A percentile compares a stretch with the other conserved stretches of the same genome.
phyloP scores from a whole-genome alignment of 768 basidiomycete genomes.

The Albatrellus ellisii region DNA sequence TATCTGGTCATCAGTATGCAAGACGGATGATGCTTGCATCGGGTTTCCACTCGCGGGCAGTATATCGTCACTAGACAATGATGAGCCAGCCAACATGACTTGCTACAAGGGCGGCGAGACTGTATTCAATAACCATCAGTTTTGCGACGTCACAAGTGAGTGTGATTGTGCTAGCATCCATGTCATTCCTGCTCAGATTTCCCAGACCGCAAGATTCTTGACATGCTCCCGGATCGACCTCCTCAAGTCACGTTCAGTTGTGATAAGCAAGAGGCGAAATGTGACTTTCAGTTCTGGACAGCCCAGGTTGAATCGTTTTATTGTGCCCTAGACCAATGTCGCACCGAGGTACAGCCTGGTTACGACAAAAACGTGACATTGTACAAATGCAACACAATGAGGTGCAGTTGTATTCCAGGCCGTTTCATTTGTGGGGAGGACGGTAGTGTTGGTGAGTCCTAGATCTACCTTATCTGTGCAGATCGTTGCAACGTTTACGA shows the following conservation, averaged over 20 bases:
- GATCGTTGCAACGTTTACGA: background rate
- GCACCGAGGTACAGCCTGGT: slow-evolving; percentile 30
- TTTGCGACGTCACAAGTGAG: slow-evolving; percentile 97
- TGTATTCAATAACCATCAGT: slow-evolving; percentile 92
- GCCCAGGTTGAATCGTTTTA: slow-evolving; percentile 92
- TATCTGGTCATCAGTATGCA: slow-evolving; percentile 49
- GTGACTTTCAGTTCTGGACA: slow-evolving; percentile 98
- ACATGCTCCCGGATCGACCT: slow-evolving; percentile 80
- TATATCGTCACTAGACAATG: slow-evolving; percentile 25
- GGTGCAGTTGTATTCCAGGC: slow-evolving; percentile 88
- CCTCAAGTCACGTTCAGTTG: slow-evolving; percentile 98
- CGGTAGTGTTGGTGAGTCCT: slow-evolving; percentile 75
- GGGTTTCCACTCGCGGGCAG: slow-evolving; percentile 56
- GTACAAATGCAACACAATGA: slow-evolving; percentile 73
- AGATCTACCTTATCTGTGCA: background rate
- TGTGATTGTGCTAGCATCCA: slow-evolving; percentile 6
- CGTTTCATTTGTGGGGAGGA: slow-evolving; percentile 93
- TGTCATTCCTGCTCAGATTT: background rate
- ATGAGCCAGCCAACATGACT: slow-evolving; percentile 55
- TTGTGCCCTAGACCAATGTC: slow-evolving; percentile 71
- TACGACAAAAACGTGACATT: slow-evolving; percentile 59
- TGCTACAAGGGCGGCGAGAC: slow-evolving; percentile 92
- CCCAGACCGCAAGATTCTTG: slow-evolving; percentile 87
- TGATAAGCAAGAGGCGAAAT: slow-evolving; percentile 44
- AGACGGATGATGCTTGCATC: slow-evolving; percentile 66